Conservation (phyloP, 2,329 filamentous ascomycete species). For the Juglanconis juglandina region DNA sequence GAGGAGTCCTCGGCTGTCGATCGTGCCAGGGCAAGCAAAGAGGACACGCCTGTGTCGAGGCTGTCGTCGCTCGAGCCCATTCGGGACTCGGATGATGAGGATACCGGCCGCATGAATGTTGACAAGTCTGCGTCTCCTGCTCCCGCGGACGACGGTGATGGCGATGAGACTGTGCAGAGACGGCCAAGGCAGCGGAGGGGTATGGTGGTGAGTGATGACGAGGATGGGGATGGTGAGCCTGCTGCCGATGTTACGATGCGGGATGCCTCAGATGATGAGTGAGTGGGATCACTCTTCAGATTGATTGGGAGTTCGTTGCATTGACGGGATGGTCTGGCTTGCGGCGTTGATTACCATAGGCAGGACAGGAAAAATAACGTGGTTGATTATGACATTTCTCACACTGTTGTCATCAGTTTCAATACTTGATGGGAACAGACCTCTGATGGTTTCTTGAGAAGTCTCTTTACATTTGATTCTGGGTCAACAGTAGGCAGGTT, state of each 20-base stretch:
- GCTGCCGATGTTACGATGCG: constrained; percentile 31
- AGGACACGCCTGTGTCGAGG: constrained; percentile 22
- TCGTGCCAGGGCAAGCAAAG: constrained; percentile 19
- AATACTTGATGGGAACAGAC: too few relatives aligned
- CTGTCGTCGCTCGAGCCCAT: constrained; percentile 16
- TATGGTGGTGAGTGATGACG: constrained; percentile 52
- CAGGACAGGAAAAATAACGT: not conserved
- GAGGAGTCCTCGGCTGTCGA: constrained; percentile 37
- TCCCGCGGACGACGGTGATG: constrained; percentile 41
- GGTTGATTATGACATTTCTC: too few relatives aligned
- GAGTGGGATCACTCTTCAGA: constrained; percentile 21
- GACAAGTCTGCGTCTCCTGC: constrained; percentile 34
- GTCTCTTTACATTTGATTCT: too few relatives aligned
- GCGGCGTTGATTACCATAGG: not conserved
- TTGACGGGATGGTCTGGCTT: not conserved
- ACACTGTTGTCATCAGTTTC: too few relatives aligned
- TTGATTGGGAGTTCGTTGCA: not conserved
- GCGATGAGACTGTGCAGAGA: constrained; percentile 42
- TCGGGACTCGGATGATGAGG: constrained; percentile 30
- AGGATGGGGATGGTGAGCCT: constrained; percentile 40
- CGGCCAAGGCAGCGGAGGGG: constrained; percentile 46
- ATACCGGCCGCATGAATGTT: constrained; percentile 50
- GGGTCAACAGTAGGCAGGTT: too few relatives aligned
- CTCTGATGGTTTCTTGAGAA: too few relatives aligned
- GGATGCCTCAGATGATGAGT: constrained; percentile 31